Percentiles rank a stretch among this genome's conserved stretches.
phyloP scores from a whole-genome alignment of 352 stramenopile genomes.

The Pythium grandisporangium region DNA sequence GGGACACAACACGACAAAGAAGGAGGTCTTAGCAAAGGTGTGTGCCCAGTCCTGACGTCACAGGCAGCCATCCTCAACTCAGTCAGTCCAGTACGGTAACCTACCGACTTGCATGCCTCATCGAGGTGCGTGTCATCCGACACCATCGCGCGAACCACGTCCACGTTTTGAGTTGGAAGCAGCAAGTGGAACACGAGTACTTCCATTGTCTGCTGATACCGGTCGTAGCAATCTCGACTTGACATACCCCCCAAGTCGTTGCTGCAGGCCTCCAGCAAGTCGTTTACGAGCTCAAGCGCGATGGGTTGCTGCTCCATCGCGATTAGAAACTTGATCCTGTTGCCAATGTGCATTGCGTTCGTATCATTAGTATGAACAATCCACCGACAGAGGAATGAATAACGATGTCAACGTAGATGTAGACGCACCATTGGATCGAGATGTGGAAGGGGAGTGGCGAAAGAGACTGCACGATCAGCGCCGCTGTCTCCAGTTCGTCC shows the following conservation, averaged over 20 bases:
- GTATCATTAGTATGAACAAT: not conserved
- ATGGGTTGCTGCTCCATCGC: constrained; percentile 35
- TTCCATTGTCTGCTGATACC: constrained; percentile 16
- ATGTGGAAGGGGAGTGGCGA: constrained; percentile 25
- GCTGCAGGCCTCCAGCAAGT: constrained; percentile 13
- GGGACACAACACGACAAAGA: too few relatives aligned
- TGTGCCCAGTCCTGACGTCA: too few relatives aligned
- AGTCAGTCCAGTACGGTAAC: too few relatives aligned
- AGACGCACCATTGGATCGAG: constrained; percentile 30
- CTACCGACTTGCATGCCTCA: constrained; percentile 32
- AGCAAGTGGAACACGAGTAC: constrained; percentile 39
- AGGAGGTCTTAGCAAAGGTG: too few relatives aligned
- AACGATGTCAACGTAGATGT: not conserved
- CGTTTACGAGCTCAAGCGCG: constrained; percentile 19
- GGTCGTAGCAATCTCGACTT: not conserved
- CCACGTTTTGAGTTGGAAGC: constrained; percentile 25
- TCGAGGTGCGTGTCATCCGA: constrained; percentile 26
- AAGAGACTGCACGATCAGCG: constrained; percentile 27
- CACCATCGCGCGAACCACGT: constrained; percentile 23
- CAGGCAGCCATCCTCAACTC: too few relatives aligned
- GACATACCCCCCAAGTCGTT: not conserved
- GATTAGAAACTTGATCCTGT: constrained; percentile 54
- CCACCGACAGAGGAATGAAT: too few relatives aligned
- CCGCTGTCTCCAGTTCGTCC: constrained; percentile 42
- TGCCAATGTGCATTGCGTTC: too few relatives aligned